Conservation (phyloP, 208 protist species). For the Wallacemonas sp. region DNA sequence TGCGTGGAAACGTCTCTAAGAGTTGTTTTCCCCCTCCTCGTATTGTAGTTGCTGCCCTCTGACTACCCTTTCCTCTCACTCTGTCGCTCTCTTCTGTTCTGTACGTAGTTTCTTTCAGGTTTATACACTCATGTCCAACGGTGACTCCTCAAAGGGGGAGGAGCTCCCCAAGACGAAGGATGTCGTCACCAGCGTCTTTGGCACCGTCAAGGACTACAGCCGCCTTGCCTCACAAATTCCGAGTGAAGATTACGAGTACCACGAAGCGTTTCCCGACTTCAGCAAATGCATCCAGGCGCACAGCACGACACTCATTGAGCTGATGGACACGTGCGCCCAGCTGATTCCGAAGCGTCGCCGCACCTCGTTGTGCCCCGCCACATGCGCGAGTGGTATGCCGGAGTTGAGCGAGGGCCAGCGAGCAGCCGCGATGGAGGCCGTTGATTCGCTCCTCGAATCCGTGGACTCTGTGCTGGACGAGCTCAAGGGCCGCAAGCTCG, state of each 20-base stretch:
- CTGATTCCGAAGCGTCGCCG: constrained; percentile 74
- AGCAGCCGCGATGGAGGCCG: constrained; percentile 74
- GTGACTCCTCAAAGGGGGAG: constrained; percentile 1
- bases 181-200: constrained; percentile 63
- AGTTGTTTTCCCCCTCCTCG: constrained; percentile 12
- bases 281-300: constrained; percentile 57
- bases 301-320: constrained; percentile 44
- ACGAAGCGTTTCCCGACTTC: constrained; percentile 82
- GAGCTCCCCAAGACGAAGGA: constrained; percentile 54
- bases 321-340: constrained; percentile 73
- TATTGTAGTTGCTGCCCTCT: too few species aligned
- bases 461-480: constrained; percentile 85
- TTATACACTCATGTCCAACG: background rate
- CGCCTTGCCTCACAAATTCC: constrained; percentile 58
- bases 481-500: constrained; percentile 59
- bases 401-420: constrained; percentile 54
- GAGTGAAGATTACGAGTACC: constrained; percentile 79
- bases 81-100: too few species aligned
- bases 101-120: constrained; percentile 23
- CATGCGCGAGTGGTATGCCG: constrained; percentile 18
- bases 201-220: constrained; percentile 70
- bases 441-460: constrained; percentile 84
- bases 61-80: too few species aligned
- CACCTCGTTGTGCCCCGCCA: constrained; percentile 20
- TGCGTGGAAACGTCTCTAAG: too few species aligned